Percentiles rank a stretch among this genome's conserved stretches.
Conservation (phyloP, 177 flowering plant genomes). For the Vitis hybrid region DNA sequence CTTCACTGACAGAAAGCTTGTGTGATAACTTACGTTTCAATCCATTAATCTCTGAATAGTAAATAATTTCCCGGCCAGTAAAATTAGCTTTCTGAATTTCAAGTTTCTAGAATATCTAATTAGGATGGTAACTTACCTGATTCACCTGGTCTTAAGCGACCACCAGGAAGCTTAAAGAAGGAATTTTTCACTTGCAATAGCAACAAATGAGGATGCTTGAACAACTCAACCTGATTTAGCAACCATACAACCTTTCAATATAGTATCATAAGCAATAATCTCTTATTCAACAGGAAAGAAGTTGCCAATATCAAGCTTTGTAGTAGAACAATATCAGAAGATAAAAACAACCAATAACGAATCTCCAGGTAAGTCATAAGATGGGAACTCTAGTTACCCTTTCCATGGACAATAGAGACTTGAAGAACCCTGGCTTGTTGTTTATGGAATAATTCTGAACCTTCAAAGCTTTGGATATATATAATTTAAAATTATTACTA, state of each 20-base stretch:
- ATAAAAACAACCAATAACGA: not conserved
- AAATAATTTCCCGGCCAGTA: not conserved
- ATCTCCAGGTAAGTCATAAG: not conserved
- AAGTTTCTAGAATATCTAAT: not conserved
- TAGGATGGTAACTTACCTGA: constrained; percentile 45
- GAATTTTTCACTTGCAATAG: constrained; percentile 72
- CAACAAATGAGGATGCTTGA: constrained; percentile 73
- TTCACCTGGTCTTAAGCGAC: constrained; percentile 73
- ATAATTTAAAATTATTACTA: too few relatives aligned
- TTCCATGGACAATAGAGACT: too few relatives aligned
- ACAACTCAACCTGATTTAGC: constrained; percentile 65
- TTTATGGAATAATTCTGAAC: too few relatives aligned
- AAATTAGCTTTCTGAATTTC: not conserved
- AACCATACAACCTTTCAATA: not conserved
- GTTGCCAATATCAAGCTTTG: not conserved
- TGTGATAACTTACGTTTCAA: constrained; percentile 67
- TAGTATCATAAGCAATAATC: not conserved
- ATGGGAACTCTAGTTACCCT: too few relatives aligned
- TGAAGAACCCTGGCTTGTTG: too few relatives aligned
- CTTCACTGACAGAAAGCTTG: constrained; percentile 47
- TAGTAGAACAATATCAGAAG: not conserved
- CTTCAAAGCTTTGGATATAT: too few relatives aligned
- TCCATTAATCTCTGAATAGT: constrained; percentile 51
- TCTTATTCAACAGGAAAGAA: not conserved
- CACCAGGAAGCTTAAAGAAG: constrained; percentile 76